Percentiles rank a stretch among this genome's conserved stretches.
Evolutionary conservation across 495 filamentous ascomycete genomes (phyloP).

Genomic region (Bacidia gigantensis): DNA sequence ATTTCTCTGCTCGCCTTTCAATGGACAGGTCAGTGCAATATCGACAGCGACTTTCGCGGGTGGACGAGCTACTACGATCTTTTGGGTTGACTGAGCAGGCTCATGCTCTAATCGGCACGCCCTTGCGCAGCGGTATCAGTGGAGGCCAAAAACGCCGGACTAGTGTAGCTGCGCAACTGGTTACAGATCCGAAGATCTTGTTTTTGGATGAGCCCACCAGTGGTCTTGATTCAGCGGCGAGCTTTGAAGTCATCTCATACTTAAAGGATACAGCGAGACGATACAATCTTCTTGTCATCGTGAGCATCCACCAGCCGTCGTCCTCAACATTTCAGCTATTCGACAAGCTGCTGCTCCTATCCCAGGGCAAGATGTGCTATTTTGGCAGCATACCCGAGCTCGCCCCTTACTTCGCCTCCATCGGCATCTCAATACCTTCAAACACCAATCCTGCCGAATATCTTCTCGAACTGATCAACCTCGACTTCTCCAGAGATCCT

Average conservation of each 20-base stretch:
- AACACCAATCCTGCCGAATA: constrained; percentile 69
- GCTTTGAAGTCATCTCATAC: constrained; percentile 53
- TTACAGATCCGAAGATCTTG: constrained; percentile 63
- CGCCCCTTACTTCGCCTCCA: constrained; percentile 40
- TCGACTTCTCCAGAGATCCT: constrained; percentile 59
- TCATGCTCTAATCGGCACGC: constrained; percentile 58
- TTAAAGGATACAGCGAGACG: constrained; percentile 46
- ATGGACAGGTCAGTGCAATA: constrained; percentile 33
- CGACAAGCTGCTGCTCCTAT: constrained; percentile 63
- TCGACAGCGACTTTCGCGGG: constrained; percentile 32
- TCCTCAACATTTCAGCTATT: constrained; percentile 64
- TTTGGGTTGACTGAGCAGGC: constrained; percentile 54
- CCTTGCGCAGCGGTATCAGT: constrained; percentile 63
- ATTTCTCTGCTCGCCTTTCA: constrained; percentile 50
- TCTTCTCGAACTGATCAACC: constrained; percentile 60
- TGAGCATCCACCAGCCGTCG: constrained; percentile 71
- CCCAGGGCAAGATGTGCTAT: constrained; percentile 53
- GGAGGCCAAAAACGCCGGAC: constrained; percentile 69
- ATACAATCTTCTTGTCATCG: constrained; percentile 65
- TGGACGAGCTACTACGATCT: constrained; percentile 40
- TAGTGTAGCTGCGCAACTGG: constrained; percentile 65
- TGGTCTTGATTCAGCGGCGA: constrained; percentile 61
- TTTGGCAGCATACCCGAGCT: constrained; percentile 44
- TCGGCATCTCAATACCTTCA: constrained; percentile 45
- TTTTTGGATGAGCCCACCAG: no score